Conservation (phyloP, 208 protist species). For the Vickermania spadyakhi region DNA sequence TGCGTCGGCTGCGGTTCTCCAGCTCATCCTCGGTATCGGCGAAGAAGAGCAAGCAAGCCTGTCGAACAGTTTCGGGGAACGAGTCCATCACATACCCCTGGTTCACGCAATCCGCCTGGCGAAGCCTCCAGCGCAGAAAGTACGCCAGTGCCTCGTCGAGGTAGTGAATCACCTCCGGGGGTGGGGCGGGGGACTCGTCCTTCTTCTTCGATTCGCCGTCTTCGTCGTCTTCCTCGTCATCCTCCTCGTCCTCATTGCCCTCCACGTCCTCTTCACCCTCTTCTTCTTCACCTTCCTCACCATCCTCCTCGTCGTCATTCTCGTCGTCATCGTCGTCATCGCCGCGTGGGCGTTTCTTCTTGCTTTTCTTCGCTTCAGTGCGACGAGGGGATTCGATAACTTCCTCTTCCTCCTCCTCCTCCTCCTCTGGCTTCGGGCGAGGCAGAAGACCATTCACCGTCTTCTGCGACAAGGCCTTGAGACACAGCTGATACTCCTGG, state of each 20-base stretch:
- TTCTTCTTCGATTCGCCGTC: conserved; percentile 6
- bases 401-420: conserved; percentile 36
- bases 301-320: conserved; percentile 12
- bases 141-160: conserved; percentile 67
- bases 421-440: conserved; percentile 13
- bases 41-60: conserved; percentile 77
- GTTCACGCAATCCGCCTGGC: conserved; percentile 65
- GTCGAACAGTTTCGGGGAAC: conserved; percentile 74
- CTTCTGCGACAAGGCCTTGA: conserved; percentile 36
- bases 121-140: conserved; percentile 82
- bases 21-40: conserved; percentile 20
- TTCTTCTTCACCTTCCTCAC: conserved; percentile 8
- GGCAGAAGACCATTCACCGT: conserved; percentile 42
- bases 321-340: conserved; percentile 13
- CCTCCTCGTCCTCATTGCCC: conserved; percentile 13
- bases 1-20: conserved; percentile 13
- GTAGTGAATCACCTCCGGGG: conserved; percentile 22
- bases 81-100: conserved; percentile 88
- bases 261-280: conserved; percentile 3
- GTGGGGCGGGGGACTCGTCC: not conserved
- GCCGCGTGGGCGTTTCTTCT: conserved; percentile 1
- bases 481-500: conserved; percentile 49
- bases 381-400: conserved; percentile 2
- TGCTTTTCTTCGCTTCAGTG: conserved; percentile 1
- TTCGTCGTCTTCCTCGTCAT: conserved; percentile 4